phyloP scores from a whole-genome alignment of 768 basidiomycete genomes.

The Russula sp. region DNA sequence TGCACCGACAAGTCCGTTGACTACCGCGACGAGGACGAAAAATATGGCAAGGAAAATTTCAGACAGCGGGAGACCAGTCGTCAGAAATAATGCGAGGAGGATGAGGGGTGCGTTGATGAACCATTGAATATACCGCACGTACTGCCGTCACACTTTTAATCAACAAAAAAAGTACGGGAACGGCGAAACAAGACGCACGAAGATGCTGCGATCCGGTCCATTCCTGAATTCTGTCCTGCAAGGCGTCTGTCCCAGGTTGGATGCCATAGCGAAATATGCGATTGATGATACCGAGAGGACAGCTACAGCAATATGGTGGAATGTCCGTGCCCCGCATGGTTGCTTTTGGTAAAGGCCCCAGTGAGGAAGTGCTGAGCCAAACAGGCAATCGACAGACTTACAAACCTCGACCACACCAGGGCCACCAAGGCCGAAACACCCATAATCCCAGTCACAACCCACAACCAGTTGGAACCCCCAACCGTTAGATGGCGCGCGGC shows the following conservation, averaged over 20 bases:
- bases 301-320: constrained; percentile 45
- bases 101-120: constrained; percentile 50
- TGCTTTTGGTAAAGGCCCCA: constrained; percentile 25
- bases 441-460: constrained; percentile 52
- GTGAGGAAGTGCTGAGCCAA: not conserved
- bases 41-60: constrained; percentile 43
- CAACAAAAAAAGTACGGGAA: not conserved
- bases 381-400: constrained; percentile 21
- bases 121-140: constrained; percentile 51
- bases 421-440: constrained; percentile 35
- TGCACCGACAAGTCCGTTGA: constrained; percentile 44
- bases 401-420: constrained; percentile 37
- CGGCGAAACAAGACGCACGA: constrained; percentile 31
- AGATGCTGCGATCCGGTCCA: constrained; percentile 34
- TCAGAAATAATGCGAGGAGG: constrained; percentile 41
- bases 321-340: constrained; percentile 39
- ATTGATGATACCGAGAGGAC: constrained; percentile 44
- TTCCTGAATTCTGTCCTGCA: constrained; percentile 38
- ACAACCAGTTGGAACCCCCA: constrained; percentile 48
- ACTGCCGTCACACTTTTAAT: constrained; percentile 29
- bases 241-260: constrained; percentile 45
- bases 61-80: constrained; percentile 43
- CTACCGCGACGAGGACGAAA: constrained; percentile 43
- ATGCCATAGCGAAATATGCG: constrained; percentile 52
- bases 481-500: constrained; percentile 38